Evolutionary conservation across 2,329 filamentous ascomycete species (phyloP).

Genomic region (Canariomyces notabilis): DNA sequence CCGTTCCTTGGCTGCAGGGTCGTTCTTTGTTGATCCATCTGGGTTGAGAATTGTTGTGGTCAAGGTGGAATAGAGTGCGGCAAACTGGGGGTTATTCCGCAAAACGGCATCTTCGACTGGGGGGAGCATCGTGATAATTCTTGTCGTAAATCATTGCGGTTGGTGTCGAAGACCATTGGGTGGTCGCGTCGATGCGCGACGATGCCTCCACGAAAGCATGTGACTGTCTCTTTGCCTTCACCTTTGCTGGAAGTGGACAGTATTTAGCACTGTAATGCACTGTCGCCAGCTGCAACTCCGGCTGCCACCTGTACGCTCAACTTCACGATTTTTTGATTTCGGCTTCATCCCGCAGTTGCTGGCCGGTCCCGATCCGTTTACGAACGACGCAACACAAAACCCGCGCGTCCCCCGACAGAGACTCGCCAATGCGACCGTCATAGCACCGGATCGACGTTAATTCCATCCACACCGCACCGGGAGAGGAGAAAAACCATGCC

Average conservation of each 20-base stretch:
- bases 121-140: slow-evolving; percentile 45
- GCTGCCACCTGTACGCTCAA: slow-evolving; percentile 1
- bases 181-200: slow-evolving; percentile 5
- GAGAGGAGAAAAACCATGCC: slow-evolving; percentile 1
- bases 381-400: slow-evolving; percentile 4
- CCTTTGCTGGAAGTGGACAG: neutral
- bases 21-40: slow-evolving; percentile 53
- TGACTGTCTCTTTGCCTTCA: slow-evolving; percentile 9
- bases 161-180: neutral
- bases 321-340: slow-evolving; percentile 20
- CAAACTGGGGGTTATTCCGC: slow-evolving; percentile 54
- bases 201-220: slow-evolving; percentile 18
- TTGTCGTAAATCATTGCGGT: too few species aligned
- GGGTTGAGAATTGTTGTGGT: slow-evolving; percentile 50
- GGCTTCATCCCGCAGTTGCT: neutral
- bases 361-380: neutral
- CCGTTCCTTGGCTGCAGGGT: slow-evolving; percentile 45
- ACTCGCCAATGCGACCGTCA: slow-evolving; percentile 10
- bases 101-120: slow-evolving; percentile 52
- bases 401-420: neutral
- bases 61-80: slow-evolving; percentile 52
- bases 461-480: neutral
- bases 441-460: neutral
- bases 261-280: too few species aligned
- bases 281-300: slow-evolving; percentile 10